Base-by-base conservation (phyloP, 2,329 filamentous ascomycete species). In the Clarireedia sp. region DNA sequence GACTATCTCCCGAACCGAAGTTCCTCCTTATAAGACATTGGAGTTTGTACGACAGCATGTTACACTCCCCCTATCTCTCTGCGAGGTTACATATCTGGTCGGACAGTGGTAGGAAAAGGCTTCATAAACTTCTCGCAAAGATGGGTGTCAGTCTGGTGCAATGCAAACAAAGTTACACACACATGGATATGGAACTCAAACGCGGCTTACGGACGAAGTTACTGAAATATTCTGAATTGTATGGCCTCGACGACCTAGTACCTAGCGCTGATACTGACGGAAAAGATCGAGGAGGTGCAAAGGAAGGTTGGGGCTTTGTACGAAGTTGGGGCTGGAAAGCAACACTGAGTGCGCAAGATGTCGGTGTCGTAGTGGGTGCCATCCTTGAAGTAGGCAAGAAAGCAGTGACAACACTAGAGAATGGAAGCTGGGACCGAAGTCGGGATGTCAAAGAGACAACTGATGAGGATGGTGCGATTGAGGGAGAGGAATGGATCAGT, bases 151-250 rank as follows among this genome's bases (percentile, higher is more conserved):
- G 89, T 66, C 76, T 97, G 38, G 87, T 86, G 5, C 92, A 99
- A 72, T 96, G 91, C 73, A 91, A 90, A 65, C 94, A 97, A 71
- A 92, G 85, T 68, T 99, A 97, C 69, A 90, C 90, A 0, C 94
- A 99, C 70, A 97, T 99, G 91, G 92, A 97, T 71, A 95, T 96
- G 84, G 86, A 95, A 71, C 75, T 99, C 36, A 99, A 97, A 72
- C 85, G 89, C 5, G 89, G 89, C 29, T 74, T 97, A 29, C 84
- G 92, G 43, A 82, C 89, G 48, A 89, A 95, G 57, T 78, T 99
- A 1, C 78, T 96, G 19, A 92, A 92, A 65, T 97, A 96, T 68
- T 91, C 91, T 0, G 90, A 90, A 1, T 78, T 95, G 58, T 99
- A 97, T 70, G 94, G 95, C 26, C 79, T 99, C 1, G 91, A 97